These are phyloP conservation scores for Gossypium raimondii DNA, from an alignment of 345 rosid species.

Conservation along the genomic window DNA sequence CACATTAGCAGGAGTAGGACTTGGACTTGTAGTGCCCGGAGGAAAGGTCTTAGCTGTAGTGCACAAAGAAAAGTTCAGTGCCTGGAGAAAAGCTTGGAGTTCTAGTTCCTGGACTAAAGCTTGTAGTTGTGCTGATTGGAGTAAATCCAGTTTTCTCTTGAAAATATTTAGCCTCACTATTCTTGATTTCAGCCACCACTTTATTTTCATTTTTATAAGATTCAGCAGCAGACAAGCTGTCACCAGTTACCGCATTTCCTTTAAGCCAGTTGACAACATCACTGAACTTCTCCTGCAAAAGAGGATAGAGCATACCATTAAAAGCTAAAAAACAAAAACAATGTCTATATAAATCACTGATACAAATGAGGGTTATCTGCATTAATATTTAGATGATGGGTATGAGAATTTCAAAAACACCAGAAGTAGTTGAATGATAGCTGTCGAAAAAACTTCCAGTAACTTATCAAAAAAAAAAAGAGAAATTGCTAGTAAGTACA, in stretches of 20 bases:
- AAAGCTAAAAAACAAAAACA: conserved; percentile 5
- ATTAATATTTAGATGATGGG: background rate
- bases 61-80: conserved; percentile 16
- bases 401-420: background rate
- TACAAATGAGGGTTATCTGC: background rate
- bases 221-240: conserved; percentile 35
- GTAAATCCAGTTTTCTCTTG: conserved; percentile 33
- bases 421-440: background rate
- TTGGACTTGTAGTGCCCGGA: background rate
- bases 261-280: conserved; percentile 88
- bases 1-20: background rate
- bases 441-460: background rate
- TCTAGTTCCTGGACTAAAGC: conserved; percentile 18
- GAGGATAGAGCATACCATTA: background rate
- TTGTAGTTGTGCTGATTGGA: conserved; percentile 16
- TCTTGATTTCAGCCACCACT: conserved; percentile 35
- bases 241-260: conserved; percentile 54
- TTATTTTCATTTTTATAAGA: conserved; percentile 42
- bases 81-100: conserved; percentile 17
- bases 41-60: conserved; percentile 12
- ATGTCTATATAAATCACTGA: background rate
- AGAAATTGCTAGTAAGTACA: background rate
- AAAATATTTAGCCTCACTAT: conserved; percentile 31
- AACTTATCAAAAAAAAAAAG: background rate
- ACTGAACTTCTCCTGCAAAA: conserved; percentile 67